phyloP scores from a whole-genome alignment of 1,139 yeast genomes.

The Blastobotrys elegans region DNA sequence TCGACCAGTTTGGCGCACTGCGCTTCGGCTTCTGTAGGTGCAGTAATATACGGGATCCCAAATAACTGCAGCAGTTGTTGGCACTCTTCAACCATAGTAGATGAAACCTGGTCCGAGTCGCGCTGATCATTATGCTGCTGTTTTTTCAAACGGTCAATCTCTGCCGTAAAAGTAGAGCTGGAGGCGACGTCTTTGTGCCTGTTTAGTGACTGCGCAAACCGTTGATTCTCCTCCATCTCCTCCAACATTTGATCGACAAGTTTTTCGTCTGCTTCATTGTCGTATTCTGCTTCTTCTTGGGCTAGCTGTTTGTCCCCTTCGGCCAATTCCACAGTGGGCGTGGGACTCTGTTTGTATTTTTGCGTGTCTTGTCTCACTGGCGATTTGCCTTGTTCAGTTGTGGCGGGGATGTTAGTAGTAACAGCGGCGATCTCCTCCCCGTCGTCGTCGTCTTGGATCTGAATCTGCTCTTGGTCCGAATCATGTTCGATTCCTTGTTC shows the following conservation, averaged over 20 bases:
- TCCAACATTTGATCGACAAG: slow-evolving; percentile 54
- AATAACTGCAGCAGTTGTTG: slow-evolving; percentile 80
- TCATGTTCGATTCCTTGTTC: slow-evolving; percentile 5
- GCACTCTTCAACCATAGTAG: slow-evolving; percentile 80
- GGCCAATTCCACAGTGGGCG: not conserved
- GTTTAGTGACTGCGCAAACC: slow-evolving; percentile 48
- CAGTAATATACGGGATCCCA: slow-evolving; percentile 91
- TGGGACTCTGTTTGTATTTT: slow-evolving; percentile 20
- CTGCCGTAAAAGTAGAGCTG: slow-evolving; percentile 40
- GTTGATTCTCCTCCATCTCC: slow-evolving; percentile 69
- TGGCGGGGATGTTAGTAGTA: slow-evolving; percentile 1
- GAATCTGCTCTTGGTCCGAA: slow-evolving; percentile 12
- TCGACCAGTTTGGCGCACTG: slow-evolving; percentile 79
- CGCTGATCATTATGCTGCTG: slow-evolving; percentile 65
- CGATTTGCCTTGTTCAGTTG: slow-evolving; percentile 9
- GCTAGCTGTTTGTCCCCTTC: slow-evolving; percentile 27
- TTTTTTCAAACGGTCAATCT: slow-evolving; percentile 45
- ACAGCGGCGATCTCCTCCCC: slow-evolving; percentile 1
- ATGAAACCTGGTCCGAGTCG: slow-evolving; percentile 89
- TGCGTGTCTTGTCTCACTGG: not conserved
- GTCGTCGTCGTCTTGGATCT: not conserved
- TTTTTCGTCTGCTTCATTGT: slow-evolving; percentile 71
- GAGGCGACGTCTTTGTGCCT: slow-evolving; percentile 12
- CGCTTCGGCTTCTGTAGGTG: slow-evolving; percentile 98
- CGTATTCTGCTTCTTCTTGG: slow-evolving; percentile 40